A percentile compares a stretch with the other conserved stretches of the same genome.
Evolutionary conservation across 2,329 filamentous ascomycete species (phyloP).

Genomic region (Pseudogymnoascus sp.): DNA sequence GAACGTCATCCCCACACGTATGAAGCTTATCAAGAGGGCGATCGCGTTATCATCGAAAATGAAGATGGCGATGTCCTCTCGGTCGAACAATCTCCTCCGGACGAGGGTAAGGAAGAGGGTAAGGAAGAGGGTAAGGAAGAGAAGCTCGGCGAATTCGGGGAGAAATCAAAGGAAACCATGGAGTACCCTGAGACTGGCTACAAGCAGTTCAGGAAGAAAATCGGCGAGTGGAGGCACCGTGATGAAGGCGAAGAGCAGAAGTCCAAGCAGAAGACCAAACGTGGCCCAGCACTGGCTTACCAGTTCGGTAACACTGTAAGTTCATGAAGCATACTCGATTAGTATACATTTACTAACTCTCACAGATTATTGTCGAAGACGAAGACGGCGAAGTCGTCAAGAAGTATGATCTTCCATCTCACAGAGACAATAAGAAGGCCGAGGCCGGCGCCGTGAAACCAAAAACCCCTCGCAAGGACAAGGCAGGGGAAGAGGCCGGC

Average conservation of each 20-base stretch:
- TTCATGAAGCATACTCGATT: conserved; percentile 10
- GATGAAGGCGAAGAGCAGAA: conserved; percentile 32
- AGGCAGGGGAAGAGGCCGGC: conserved; percentile 29
- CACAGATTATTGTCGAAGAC: conserved; percentile 74
- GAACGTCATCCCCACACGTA: conserved; percentile 31
- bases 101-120: conserved; percentile 22
- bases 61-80: conserved; percentile 77
- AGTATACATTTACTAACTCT: background rate
- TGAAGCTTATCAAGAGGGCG: conserved; percentile 73
- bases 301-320: conserved; percentile 72
- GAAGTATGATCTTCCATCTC: conserved; percentile 63
- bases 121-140: conserved; percentile 15
- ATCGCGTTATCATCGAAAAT: conserved; percentile 73
- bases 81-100: conserved; percentile 41
- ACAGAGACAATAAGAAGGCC: conserved; percentile 33
- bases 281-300: conserved; percentile 72
- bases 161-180: conserved; percentile 22
- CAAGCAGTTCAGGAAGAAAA: conserved; percentile 16
- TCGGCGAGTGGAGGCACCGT: conserved; percentile 25
- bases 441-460: conserved; percentile 34
- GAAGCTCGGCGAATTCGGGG: conserved; percentile 18
- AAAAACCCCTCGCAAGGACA: conserved; percentile 40
- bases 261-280: conserved; percentile 36
- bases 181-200: conserved; percentile 21
- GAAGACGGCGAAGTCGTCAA: conserved; percentile 81